A percentile compares a stretch with the other conserved stretches of the same genome.
Evolutionary conservation across 2,329 filamentous ascomycete species (phyloP).

Genomic region (Escovopsis sp.): DNA sequence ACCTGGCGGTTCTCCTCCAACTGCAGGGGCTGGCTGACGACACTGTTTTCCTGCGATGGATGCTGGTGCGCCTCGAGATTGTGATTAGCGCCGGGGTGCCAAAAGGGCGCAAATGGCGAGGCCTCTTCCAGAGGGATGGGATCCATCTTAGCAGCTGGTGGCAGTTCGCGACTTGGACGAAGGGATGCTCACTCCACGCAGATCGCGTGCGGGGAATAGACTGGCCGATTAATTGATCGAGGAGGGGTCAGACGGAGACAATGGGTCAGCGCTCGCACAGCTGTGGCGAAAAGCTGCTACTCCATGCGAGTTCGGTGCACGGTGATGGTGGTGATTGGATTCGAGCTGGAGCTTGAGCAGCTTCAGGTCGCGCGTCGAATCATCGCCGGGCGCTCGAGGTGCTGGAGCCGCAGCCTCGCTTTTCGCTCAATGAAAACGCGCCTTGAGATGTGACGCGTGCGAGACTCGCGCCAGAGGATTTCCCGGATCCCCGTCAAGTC

Average conservation of each 20-base stretch:
- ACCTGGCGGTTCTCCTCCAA: not conserved
- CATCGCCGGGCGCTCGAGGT: too few relatives aligned
- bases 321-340: too few relatives aligned
- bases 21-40: constrained; percentile 4
- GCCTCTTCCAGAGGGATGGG: constrained; percentile 4
- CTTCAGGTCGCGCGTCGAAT: too few relatives aligned
- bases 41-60: not conserved
- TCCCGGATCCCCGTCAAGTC: too few relatives aligned
- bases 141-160: constrained; percentile 1
- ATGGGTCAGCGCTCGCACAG: too few relatives aligned
- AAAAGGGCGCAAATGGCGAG: constrained; percentile 3
- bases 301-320: not conserved
- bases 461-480: too few relatives aligned
- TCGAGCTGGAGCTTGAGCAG: too few relatives aligned
- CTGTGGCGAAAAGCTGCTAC: not conserved
- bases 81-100: constrained; percentile 1
- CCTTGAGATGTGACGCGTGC: too few relatives aligned
- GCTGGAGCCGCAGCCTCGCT: too few relatives aligned
- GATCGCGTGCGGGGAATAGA: not conserved
- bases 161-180: not conserved
- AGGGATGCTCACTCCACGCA: not conserved
- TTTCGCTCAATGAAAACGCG: too few relatives aligned
- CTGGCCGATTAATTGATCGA: too few relatives aligned
- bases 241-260: too few relatives aligned
- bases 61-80: not conserved